Conservation (phyloP, 352 stramenopile species). For the Globisporangium acanthophoron region DNA sequence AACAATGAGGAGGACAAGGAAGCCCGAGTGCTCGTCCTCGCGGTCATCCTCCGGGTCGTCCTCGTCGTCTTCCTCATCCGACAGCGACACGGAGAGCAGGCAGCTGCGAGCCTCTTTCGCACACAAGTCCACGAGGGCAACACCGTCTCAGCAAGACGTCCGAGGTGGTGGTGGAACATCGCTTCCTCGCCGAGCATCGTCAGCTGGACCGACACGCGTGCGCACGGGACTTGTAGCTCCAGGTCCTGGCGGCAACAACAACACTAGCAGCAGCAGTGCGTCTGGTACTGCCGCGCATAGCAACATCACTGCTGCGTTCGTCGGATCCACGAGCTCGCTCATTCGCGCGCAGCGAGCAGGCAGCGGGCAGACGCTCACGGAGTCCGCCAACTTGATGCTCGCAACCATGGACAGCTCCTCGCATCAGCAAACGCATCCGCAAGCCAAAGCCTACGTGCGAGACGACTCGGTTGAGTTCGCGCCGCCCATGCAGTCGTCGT, state of each 20-base stretch:
- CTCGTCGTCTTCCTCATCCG: conserved; percentile 8
- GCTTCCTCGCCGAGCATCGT: conserved; percentile 10
- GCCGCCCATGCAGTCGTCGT: conserved; percentile 6
- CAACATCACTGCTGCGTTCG: conserved; percentile 23
- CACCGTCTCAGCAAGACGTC: background rate
- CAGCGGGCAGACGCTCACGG: conserved; percentile 40
- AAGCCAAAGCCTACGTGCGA: background rate
- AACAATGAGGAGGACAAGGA: background rate
- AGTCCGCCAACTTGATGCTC: conserved; percentile 41
- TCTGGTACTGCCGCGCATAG: conserved; percentile 6
- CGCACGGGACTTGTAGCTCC: conserved; percentile 2
- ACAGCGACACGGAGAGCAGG: conserved; percentile 6
- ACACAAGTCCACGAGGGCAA: background rate
- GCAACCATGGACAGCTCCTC: conserved; percentile 30
- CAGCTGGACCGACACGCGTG: conserved; percentile 16
- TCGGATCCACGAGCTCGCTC: conserved; percentile 59
- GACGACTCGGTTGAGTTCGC: conserved; percentile 7
- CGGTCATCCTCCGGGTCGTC: conserved; percentile 23
- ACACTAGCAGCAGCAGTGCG: background rate
- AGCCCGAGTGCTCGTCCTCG: conserved; percentile 11
- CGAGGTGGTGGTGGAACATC: background rate
- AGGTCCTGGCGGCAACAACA: background rate
- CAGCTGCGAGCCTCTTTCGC: conserved; percentile 2
- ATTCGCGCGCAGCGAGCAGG: conserved; percentile 52
- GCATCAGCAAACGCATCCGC: background rate